Percentiles rank a stretch among this genome's conserved stretches.
Evolutionary conservation across 176 grass and related monocot genomes (phyloP).

Genomic region (Aegilops longissima): DNA sequence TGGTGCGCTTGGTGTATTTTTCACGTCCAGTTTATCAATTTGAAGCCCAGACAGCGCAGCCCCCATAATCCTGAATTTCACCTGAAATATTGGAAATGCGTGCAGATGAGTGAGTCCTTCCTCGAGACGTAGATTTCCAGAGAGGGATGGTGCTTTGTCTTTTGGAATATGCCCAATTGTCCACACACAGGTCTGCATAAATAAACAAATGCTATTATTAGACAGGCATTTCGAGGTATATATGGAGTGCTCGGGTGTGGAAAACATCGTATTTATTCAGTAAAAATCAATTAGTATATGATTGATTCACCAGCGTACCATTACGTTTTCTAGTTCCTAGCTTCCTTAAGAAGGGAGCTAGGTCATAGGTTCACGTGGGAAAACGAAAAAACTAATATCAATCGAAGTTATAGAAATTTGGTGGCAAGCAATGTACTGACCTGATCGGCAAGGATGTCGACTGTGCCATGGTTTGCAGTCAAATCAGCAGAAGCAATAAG

Average conservation of each 20-base stretch:
- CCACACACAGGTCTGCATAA: slow-evolving; percentile 82
- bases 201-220: not conserved
- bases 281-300: not conserved
- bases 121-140: slow-evolving; percentile 78
- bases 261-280: not conserved
- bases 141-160: slow-evolving; percentile 83
- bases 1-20: slow-evolving; percentile 56
- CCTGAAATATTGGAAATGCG: slow-evolving; percentile 66
- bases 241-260: not conserved
- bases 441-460: slow-evolving; percentile 83
- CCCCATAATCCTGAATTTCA: slow-evolving; percentile 93
- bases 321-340: not conserved
- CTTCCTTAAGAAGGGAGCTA: not conserved
- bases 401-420: not conserved
- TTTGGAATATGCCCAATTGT: slow-evolving; percentile 89
- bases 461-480: slow-evolving; percentile 84
- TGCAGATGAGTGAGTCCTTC: slow-evolving; percentile 67
- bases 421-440: slow-evolving; percentile 39
- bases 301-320: not conserved
- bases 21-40: slow-evolving; percentile 88
- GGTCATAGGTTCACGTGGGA: not conserved
- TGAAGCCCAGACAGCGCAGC: slow-evolving; percentile 82
- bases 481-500: slow-evolving; percentile 88
- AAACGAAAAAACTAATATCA: not conserved
- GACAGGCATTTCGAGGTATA: not conserved